Conservation (phyloP, 1,139 yeast genomes). For the Geotrichum klebahnii region DNA sequence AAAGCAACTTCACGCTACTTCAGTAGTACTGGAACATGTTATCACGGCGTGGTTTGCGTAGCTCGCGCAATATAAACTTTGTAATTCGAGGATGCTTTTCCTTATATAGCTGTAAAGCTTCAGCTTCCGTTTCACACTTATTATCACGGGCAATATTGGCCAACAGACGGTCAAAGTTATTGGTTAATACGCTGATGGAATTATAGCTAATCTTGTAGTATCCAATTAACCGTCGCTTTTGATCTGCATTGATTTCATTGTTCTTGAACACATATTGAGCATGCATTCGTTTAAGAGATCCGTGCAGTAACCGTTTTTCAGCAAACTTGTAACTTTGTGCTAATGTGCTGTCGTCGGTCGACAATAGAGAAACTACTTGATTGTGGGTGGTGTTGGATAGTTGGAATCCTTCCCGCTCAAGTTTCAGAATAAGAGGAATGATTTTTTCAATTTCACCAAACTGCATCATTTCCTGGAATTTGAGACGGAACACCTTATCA, state of each 20-base stretch:
- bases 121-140: slow-evolving; percentile 5
- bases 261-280: background rate
- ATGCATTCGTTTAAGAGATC: background rate
- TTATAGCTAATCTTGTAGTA: slow-evolving; percentile 11
- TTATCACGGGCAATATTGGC: slow-evolving; percentile 1
- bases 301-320: slow-evolving; percentile 11
- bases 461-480: slow-evolving; percentile 14
- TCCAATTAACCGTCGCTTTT: slow-evolving; percentile 9
- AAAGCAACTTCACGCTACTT: background rate
- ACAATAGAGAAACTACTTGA: slow-evolving; percentile 7
- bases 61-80: slow-evolving; percentile 1
- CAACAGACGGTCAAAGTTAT: slow-evolving; percentile 8
- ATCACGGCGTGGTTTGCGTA: background rate
- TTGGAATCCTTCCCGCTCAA: slow-evolving; percentile 12
- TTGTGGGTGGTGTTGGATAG: slow-evolving; percentile 14
- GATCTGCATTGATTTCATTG: slow-evolving; percentile 2
- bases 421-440: slow-evolving; percentile 4
- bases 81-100: slow-evolving; percentile 14
- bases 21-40: background rate
- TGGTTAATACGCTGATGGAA: slow-evolving; percentile 1
- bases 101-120: slow-evolving; percentile 9
- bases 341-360: slow-evolving; percentile 9
- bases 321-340: slow-evolving; percentile 12
- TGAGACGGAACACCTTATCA: slow-evolving; percentile 17
- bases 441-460: slow-evolving; percentile 10